These are phyloP conservation scores for Alternaria burnsii DNA, from an alignment of 2,329 filamentous ascomycete genomes.

Conservation along the genomic window DNA sequence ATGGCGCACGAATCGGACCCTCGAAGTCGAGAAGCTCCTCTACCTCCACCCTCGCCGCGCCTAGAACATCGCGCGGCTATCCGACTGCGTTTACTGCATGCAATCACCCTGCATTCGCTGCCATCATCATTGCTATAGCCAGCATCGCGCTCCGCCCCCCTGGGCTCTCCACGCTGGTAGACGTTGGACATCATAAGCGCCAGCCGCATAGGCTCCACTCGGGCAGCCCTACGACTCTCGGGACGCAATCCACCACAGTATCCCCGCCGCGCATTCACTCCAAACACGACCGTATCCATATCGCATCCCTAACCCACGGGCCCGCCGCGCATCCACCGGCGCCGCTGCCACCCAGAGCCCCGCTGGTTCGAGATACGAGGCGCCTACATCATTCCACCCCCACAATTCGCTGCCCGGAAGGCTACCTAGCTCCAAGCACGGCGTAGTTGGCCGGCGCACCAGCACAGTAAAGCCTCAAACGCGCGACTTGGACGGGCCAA, in stretches of 20 bases:
- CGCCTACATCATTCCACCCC: slow-evolving; percentile 26
- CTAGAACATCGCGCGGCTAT: slow-evolving; percentile 17
- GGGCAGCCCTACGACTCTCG: slow-evolving; percentile 22
- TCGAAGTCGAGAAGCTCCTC: slow-evolving; percentile 9
- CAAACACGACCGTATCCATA: slow-evolving; percentile 5
- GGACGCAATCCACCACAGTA: slow-evolving; percentile 15
- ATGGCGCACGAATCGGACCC: slow-evolving; percentile 13
- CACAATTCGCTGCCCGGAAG: slow-evolving; percentile 34
- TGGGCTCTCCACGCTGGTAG: not conserved
- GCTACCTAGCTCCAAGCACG: slow-evolving; percentile 28
- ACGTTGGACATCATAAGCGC: slow-evolving; percentile 13
- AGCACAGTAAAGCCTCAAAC: slow-evolving; percentile 5
- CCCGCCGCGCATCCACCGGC: slow-evolving; percentile 16
- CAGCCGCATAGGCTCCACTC: slow-evolving; percentile 14
- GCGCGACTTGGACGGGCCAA: slow-evolving; percentile 14
- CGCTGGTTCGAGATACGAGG: slow-evolving; percentile 32
- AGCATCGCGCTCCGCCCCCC: not conserved
- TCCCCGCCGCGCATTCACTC: slow-evolving; percentile 22
- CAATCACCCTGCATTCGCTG: slow-evolving; percentile 17
- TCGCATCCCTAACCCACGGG: slow-evolving; percentile 13
- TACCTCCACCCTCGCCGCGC: slow-evolving; percentile 14
- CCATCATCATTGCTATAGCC: slow-evolving; percentile 7
- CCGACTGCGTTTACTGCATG: slow-evolving; percentile 8
- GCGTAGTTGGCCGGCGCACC: slow-evolving; percentile 18
- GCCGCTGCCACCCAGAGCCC: slow-evolving; percentile 27